These are phyloP conservation scores for Aspergillus biplanus DNA, from an alignment of 495 filamentous ascomycete species.

Conservation along the genomic window DNA sequence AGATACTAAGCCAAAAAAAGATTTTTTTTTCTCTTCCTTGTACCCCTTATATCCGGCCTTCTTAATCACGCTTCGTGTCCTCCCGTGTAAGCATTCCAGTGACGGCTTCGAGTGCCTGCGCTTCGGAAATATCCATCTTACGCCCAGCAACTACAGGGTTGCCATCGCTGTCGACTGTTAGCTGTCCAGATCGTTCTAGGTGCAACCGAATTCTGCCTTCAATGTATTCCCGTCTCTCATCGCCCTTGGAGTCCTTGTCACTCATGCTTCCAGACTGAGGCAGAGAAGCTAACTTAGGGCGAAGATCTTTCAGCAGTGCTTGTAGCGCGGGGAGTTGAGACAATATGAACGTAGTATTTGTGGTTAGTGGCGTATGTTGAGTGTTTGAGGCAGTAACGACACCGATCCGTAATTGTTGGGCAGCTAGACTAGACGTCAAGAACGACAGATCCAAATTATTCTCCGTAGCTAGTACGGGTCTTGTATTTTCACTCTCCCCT, in stretches of 20 bases:
- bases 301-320: conserved; percentile 63
- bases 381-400: conserved; percentile 39
- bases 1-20: background rate
- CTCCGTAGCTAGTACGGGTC: conserved; percentile 14
- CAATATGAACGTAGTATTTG: conserved; percentile 76
- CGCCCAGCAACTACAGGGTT: conserved; percentile 44
- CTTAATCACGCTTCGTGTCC: conserved; percentile 29
- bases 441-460: conserved; percentile 52
- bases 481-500: conserved; percentile 26
- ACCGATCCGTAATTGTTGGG: conserved; percentile 49
- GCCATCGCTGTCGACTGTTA: conserved; percentile 42
- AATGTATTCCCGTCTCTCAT: conserved; percentile 73
- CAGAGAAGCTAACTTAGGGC: conserved; percentile 61
- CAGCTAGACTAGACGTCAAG: conserved; percentile 53
- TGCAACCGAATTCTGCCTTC: conserved; percentile 64
- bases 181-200: conserved; percentile 49
- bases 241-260: conserved; percentile 44
- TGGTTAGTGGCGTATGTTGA: conserved; percentile 59
- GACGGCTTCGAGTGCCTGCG: conserved; percentile 51
- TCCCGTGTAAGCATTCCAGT: conserved; percentile 47
- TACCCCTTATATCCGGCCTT: background rate
- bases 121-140: conserved; percentile 46
- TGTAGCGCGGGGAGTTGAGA: conserved; percentile 82
- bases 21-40: background rate
- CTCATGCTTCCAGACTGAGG: conserved; percentile 35